phyloP scores from a whole-genome alignment of 257 asterid species.

The Solanum corneliomulleri region DNA sequence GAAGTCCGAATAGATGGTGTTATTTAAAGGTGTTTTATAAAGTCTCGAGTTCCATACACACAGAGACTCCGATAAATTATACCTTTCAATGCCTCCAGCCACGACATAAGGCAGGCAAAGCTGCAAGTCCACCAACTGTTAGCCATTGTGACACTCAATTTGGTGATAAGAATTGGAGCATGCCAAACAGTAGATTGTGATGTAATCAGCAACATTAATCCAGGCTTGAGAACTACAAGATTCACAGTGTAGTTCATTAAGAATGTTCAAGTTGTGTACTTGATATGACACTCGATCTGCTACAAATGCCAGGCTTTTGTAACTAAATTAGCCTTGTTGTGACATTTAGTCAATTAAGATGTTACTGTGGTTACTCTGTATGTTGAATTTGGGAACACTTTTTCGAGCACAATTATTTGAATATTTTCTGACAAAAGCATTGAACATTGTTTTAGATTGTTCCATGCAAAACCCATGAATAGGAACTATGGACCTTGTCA shows the following conservation, averaged over 20 bases:
- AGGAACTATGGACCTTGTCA: not conserved
- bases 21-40: not conserved
- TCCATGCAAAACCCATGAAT: not conserved
- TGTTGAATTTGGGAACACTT: not conserved
- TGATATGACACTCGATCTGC: not conserved
- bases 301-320: not conserved
- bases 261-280: not conserved
- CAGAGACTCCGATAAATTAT: not conserved
- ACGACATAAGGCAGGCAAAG: not conserved
- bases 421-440: not conserved
- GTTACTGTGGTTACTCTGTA: not conserved
- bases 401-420: not conserved
- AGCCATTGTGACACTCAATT: not conserved
- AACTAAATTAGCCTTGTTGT: not conserved
- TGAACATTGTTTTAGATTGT: not conserved
- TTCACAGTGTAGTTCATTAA: not conserved
- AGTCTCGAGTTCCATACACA: not conserved
- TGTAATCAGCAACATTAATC: not conserved
- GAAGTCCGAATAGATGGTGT: conserved; percentile 26
- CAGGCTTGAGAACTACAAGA: not conserved
- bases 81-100: not conserved
- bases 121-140: not conserved
- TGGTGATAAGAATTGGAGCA: not conserved
- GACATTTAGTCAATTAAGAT: not conserved
- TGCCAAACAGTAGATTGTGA: not conserved